phyloP scores from a whole-genome alignment of 2,329 filamentous ascomycete species.

The Neofusicoccum kwambonambiense region DNA sequence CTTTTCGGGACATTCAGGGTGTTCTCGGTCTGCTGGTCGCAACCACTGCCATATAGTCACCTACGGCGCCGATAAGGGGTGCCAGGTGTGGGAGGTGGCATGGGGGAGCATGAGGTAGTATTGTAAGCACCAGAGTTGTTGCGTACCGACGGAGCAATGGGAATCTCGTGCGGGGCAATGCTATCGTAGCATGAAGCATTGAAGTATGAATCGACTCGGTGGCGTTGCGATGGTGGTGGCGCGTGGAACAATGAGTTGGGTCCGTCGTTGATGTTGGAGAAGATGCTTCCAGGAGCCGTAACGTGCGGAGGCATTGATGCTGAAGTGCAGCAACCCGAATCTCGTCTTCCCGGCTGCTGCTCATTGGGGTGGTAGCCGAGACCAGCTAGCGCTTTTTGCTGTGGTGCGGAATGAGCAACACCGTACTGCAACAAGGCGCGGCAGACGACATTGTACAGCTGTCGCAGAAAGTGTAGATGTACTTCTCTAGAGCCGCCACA shows the following conservation, averaged over 20 bases:
- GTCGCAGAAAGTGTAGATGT: constrained; percentile 3
- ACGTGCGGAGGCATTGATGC: background rate
- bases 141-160: background rate
- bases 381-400: background rate
- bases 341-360: background rate
- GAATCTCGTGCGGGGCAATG: background rate
- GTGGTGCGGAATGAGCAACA: constrained; percentile 5
- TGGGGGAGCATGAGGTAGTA: background rate
- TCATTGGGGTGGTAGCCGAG: background rate
- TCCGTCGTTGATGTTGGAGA: constrained; percentile 5
- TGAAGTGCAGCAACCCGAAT: background rate
- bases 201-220: background rate
- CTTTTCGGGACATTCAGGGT: background rate
- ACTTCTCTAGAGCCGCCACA: background rate
- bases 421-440: constrained; percentile 5
- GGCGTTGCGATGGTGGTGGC: background rate
- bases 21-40: background rate
- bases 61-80: constrained; percentile 1
- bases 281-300: background rate
- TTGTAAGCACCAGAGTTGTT: background rate
- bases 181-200: background rate
- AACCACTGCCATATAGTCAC: constrained; percentile 10
- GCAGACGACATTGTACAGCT: background rate
- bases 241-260: constrained; percentile 4
- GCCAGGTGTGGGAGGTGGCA: background rate